Percentiles rank a stretch among this genome's conserved stretches.
These are phyloP conservation scores for Tremella mesenterica DNA, from an alignment of 768 basidiomycete genomes.

Conservation along the genomic window DNA sequence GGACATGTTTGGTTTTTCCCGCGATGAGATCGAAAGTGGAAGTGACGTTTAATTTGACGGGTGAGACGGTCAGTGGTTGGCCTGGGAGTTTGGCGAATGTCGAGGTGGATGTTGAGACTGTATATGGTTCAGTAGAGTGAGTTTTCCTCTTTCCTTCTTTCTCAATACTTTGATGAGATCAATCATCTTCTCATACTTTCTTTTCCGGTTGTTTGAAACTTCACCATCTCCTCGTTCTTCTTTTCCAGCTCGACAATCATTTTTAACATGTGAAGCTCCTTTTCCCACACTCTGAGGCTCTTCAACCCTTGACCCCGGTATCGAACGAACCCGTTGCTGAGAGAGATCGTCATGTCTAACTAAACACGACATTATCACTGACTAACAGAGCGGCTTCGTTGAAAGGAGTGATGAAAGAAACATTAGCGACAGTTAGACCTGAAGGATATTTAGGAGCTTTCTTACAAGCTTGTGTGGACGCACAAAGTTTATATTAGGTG, in stretches of 20 bases:
- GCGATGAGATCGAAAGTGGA: slow-evolving; percentile 17
- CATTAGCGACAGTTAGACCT: slow-evolving; percentile 8
- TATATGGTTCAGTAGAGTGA: slow-evolving; percentile 31
- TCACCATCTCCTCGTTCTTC: background rate
- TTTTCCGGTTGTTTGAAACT: background rate
- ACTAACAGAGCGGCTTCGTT: slow-evolving; percentile 11
- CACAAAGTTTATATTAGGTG: slow-evolving; percentile 8
- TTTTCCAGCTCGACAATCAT: background rate
- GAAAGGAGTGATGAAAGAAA: slow-evolving; percentile 4
- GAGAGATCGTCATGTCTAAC: too few species aligned
- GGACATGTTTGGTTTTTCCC: slow-evolving; percentile 16
- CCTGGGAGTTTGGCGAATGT: slow-evolving; percentile 16
- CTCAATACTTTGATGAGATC: background rate
- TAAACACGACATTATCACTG: background rate
- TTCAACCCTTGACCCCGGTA: background rate
- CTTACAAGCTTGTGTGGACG: slow-evolving; percentile 26
- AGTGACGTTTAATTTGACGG: slow-evolving; percentile 14
- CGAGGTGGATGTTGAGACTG: slow-evolving; percentile 12
- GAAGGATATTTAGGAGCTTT: slow-evolving; percentile 24
- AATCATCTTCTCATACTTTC: background rate
- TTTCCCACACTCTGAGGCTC: background rate
- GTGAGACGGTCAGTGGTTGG: slow-evolving; percentile 18
- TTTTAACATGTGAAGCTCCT: background rate
- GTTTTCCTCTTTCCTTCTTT: too few species aligned
- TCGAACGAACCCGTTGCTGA: background rate